Conservation (phyloP, 1,284 basidiomycete species). For the Rhodotorula sp. region DNA sequence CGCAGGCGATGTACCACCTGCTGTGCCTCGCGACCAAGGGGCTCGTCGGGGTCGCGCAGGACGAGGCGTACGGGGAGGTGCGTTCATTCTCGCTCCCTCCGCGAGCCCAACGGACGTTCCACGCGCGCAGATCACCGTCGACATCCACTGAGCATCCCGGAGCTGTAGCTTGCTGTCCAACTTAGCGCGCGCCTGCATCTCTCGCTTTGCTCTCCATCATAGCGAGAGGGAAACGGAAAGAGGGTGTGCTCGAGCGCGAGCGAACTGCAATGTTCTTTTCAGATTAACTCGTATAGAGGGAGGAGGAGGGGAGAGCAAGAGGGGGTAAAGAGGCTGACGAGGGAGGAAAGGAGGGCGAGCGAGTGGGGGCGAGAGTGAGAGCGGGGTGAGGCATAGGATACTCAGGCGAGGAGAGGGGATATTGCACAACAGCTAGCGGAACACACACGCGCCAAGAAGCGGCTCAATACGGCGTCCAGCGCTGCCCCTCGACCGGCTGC, state of each 20-base stretch:
- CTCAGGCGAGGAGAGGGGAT: too few species aligned
- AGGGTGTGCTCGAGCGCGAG: neutral
- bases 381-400: neutral
- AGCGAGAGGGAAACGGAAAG: neutral
- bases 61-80: conserved; percentile 48
- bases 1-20: conserved; percentile 49
- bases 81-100: neutral
- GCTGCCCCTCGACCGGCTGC: neutral
- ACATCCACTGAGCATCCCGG: neutral
- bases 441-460: neutral
- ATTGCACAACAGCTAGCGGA: neutral
- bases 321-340: neutral
- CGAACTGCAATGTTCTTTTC: neutral
- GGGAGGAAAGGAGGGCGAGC: too few species aligned
- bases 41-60: conserved; percentile 45
- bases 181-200: neutral
- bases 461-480: conserved; percentile 8
- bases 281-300: neutral
- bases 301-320: neutral
- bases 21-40: conserved; percentile 44
- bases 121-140: conserved; percentile 12
- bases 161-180: too few species aligned
- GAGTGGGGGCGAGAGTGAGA: neutral
- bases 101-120: too few species aligned
- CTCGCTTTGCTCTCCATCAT: neutral